phyloP scores from a whole-genome alignment of 257 asterid species.

The Capsicum baccatum region DNA sequence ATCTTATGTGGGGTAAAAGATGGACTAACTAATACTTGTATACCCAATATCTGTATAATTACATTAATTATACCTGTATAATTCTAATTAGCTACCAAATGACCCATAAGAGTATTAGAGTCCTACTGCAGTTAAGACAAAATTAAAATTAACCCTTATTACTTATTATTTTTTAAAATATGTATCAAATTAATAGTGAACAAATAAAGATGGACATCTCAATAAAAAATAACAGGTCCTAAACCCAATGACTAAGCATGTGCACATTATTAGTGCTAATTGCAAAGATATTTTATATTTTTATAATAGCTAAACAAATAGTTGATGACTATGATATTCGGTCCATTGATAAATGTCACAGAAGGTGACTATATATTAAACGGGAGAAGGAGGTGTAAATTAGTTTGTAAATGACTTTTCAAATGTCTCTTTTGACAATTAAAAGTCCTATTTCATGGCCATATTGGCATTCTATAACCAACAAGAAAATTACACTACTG shows the following conservation, averaged over 20 bases:
- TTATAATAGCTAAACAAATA: background rate
- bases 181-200: no score
- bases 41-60: no score
- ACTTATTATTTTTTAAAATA: no score
- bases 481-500: background rate
- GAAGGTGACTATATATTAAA: background rate
- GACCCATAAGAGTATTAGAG: no score
- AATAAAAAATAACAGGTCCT: background rate
- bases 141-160: no score
- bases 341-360: background rate
- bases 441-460: background rate
- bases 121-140: no score
- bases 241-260: background rate
- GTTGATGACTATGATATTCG: background rate
- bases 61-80: no score
- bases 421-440: background rate
- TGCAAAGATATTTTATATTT: background rate
- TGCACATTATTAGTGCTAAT: background rate
- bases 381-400: background rate
- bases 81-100: no score
- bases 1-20: no score
- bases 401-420: background rate
- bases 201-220: no score
- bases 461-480: background rate
- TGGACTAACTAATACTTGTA: no score